Conservation (phyloP, 2,329 filamentous ascomycete species). For the Paecilomyces dactylethromorphus region DNA sequence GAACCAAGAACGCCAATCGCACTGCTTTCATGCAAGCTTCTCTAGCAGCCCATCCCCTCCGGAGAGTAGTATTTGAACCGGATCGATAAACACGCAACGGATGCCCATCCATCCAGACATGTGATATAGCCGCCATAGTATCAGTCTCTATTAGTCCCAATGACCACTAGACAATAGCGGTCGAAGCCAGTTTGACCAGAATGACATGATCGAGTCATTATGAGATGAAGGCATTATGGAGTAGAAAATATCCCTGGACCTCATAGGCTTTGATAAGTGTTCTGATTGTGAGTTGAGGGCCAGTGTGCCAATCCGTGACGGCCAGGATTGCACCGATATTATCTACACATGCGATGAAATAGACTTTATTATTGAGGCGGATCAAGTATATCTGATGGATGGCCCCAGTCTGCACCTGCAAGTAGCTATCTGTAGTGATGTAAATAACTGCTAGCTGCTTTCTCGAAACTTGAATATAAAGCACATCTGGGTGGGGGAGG, state of each 20-base stretch:
- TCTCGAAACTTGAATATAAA: no score
- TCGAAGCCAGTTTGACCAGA: constrained; percentile 30
- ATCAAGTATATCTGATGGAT: constrained; percentile 21
- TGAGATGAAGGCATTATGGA: constrained; percentile 24
- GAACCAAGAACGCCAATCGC: constrained; percentile 26
- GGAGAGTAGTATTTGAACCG: constrained; percentile 20
- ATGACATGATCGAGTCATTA: constrained; percentile 28
- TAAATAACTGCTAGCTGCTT: no score
- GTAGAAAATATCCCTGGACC: constrained; percentile 26
- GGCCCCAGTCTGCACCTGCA: constrained; percentile 30
- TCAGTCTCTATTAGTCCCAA: constrained; percentile 21
- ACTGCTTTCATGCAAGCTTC: constrained; percentile 37
- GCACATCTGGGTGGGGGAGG: no score
- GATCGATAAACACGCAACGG: constrained; percentile 23
- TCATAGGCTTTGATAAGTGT: constrained; percentile 30
- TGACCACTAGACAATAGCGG: constrained; percentile 25
- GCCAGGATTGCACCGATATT: constrained; percentile 26
- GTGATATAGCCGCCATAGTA: constrained; percentile 20
- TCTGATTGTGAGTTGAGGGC: constrained; percentile 15
- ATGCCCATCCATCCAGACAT: constrained; percentile 26
- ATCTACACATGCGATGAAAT: constrained; percentile 10
- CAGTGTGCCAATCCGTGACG: constrained; percentile 14
- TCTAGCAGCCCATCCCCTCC: constrained; percentile 34
- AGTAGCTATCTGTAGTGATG: no score
- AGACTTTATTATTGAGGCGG: background rate